These are phyloP conservation scores for Neopestalotiopsis sp. DNA, from an alignment of 2,329 filamentous ascomycete genomes.

Conservation along the genomic window DNA sequence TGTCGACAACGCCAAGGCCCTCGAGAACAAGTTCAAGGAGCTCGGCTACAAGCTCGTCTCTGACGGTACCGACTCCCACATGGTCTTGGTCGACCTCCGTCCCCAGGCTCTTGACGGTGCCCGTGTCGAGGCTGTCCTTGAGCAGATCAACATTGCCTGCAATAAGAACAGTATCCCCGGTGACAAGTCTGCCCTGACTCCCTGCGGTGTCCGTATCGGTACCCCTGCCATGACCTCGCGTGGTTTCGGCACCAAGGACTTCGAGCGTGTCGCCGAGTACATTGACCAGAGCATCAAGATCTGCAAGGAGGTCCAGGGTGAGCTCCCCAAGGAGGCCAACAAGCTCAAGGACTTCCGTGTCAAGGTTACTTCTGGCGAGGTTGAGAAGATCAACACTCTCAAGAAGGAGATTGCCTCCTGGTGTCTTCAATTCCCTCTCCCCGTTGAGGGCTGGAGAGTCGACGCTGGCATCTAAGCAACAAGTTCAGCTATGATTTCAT, in stretches of 20 bases:
- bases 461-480: slow-evolving; percentile 61
- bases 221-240: slow-evolving; percentile 97
- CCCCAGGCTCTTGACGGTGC: slow-evolving; percentile 88
- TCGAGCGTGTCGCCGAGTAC: slow-evolving; percentile 87
- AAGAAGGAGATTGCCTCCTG: slow-evolving; percentile 89
- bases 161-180: slow-evolving; percentile 99
- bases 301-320: slow-evolving; percentile 83
- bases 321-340: slow-evolving; percentile 94
- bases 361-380: slow-evolving; percentile 80
- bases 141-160: slow-evolving; percentile 98
- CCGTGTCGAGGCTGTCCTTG: slow-evolving; percentile 92
- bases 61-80: slow-evolving; percentile 95
- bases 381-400: slow-evolving; percentile 82
- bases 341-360: slow-evolving; percentile 99
- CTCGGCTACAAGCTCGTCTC: slow-evolving; percentile 94
- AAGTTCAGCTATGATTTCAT: slow-evolving; percentile 20
- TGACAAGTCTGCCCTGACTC: slow-evolving; percentile 95
- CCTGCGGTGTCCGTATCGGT: slow-evolving; percentile 93
- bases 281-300: slow-evolving; percentile 90
- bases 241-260: slow-evolving; percentile 91
- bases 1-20: slow-evolving; percentile 88
- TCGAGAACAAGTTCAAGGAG: slow-evolving; percentile 83
- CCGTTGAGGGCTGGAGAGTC: slow-evolving; percentile 75
- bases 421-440: slow-evolving; percentile 91
- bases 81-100: slow-evolving; percentile 94